Conservation (phyloP, 116 monocot genomes). For the Posidonia oceanica region DNA sequence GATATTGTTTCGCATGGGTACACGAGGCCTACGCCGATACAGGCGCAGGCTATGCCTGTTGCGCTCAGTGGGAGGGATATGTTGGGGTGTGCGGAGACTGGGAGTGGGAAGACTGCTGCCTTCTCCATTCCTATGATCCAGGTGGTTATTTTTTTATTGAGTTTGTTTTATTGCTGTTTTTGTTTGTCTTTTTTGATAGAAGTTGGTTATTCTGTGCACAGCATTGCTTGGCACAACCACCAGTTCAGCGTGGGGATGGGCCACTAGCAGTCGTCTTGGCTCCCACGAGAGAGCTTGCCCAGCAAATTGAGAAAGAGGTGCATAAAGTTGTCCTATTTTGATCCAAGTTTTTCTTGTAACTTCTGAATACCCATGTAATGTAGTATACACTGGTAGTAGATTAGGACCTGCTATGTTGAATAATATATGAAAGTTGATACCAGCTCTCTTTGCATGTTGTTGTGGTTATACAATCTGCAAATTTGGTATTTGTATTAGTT, state of each 20-base stretch:
- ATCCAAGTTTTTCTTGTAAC: too few relatives aligned
- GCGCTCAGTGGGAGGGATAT: constrained; percentile 47
- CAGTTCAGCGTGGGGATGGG: constrained; percentile 40
- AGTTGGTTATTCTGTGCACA: constrained; percentile 8
- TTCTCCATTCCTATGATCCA: constrained; percentile 66
- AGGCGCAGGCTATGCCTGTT: constrained; percentile 60
- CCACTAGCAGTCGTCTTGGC: constrained; percentile 53
- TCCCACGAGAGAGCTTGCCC: constrained; percentile 60
- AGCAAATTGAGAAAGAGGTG: constrained; percentile 67
- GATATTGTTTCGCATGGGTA: constrained; percentile 50
- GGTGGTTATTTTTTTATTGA: constrained; percentile 10
- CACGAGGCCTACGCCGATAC: constrained; percentile 45
- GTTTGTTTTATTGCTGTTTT: constrained; percentile 2
- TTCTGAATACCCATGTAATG: too few relatives aligned
- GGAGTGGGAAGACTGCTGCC: constrained; percentile 63
- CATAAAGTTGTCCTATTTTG: background rate
- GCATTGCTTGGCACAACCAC: constrained; percentile 50
- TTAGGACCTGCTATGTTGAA: too few relatives aligned
- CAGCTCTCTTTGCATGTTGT: too few relatives aligned
- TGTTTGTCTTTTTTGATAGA: background rate
- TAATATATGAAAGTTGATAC: too few relatives aligned
- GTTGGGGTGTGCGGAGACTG: constrained; percentile 54
- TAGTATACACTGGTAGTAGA: too few relatives aligned
- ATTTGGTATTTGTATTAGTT: too few relatives aligned
- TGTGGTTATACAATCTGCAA: too few relatives aligned